phyloP scores from a whole-genome alignment of 352 stramenopile genomes.

The Globisporangium paddicum region DNA sequence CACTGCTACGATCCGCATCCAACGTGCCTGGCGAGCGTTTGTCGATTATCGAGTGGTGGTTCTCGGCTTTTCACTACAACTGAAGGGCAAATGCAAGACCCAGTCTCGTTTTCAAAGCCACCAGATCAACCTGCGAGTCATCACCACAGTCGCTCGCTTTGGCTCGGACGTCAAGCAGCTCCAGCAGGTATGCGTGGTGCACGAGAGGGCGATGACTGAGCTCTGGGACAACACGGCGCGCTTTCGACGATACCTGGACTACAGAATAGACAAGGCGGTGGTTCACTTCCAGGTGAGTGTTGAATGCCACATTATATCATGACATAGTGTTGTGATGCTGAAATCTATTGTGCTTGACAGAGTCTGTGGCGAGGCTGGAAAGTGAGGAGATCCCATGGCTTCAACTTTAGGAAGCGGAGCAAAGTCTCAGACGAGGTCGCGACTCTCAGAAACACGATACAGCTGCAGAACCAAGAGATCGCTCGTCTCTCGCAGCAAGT shows the following conservation, averaged over 20 bases:
- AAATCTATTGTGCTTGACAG: not conserved
- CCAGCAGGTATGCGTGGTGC: slow-evolving; percentile 40
- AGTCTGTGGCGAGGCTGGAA: slow-evolving; percentile 16
- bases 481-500: slow-evolving; percentile 21
- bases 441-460: slow-evolving; percentile 16
- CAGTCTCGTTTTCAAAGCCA: slow-evolving; percentile 1
- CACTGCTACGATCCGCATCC: slow-evolving; percentile 17
- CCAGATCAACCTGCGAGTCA: not conserved
- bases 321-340: not conserved
- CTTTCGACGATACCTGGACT: slow-evolving; percentile 14
- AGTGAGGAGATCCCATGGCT: not conserved
- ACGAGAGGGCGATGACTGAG: slow-evolving; percentile 29
- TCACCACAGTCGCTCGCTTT: slow-evolving; percentile 10
- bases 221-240: slow-evolving; percentile 19
- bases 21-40: slow-evolving; percentile 21
- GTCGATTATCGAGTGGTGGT: not conserved
- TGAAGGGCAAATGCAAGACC: not conserved
- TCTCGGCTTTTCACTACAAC: not conserved
- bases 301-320: not conserved
- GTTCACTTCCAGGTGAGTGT: slow-evolving; percentile 22
- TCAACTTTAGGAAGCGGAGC: not conserved
- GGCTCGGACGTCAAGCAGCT: slow-evolving; percentile 33
- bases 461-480: slow-evolving; percentile 25
- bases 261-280: slow-evolving; percentile 2
- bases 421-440: slow-evolving; percentile 1